Evolutionary conservation across 305 asterid genomes (phyloP), one percentile per base, ranked within the genome.

Genomic region (Fraxinus dipetala): DNA sequence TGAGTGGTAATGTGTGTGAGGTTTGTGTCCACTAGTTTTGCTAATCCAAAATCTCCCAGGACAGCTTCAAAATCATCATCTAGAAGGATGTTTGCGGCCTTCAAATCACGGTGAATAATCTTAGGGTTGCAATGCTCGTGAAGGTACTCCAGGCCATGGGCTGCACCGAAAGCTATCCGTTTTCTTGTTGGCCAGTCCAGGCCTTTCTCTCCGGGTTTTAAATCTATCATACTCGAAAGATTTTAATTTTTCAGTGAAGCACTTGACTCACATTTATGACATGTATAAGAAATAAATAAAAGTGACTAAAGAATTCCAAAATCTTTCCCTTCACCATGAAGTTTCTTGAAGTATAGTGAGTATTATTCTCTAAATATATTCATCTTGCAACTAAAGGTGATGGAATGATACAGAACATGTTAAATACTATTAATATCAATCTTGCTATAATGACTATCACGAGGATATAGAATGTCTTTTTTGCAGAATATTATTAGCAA

Each of bases 81-180:
- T 5, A 93, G 93, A 74, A 95, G 97, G 80, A 95, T 93, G 78
- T 95, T 95, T 5, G 98, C 98, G 48, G 98, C 98, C 88, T 95
- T 95, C 87, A 95, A 77, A 83, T 95, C 98, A 0, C 98, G 91
- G 81, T 95, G 98, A 30, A 95, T 95, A 11, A 95, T 95, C 89
- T 91, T 95, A 0, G 98, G 98, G 79, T 88, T 89, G 89, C 98
- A 95, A 51, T 93, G 93, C 83, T 95, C 98, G 78, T 95, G 98
- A 35, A 95, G 91, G 90, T 95, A 95, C 93, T 93, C 98, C 34
- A 95, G 89, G 59, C 98, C 98, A 22, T 89, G 94, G 0, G 98
- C 98, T 22, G 98, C 91, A 24, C 97, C 98, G 26, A 88, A 90
- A 16, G 97, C 98, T 79, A 95, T 90, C 51, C 84, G 91, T 73